Evolutionary conservation across 257 asterid genomes (phyloP), one percentile per base, ranked within the genome.

Genomic region (Fraxinus americana): DNA sequence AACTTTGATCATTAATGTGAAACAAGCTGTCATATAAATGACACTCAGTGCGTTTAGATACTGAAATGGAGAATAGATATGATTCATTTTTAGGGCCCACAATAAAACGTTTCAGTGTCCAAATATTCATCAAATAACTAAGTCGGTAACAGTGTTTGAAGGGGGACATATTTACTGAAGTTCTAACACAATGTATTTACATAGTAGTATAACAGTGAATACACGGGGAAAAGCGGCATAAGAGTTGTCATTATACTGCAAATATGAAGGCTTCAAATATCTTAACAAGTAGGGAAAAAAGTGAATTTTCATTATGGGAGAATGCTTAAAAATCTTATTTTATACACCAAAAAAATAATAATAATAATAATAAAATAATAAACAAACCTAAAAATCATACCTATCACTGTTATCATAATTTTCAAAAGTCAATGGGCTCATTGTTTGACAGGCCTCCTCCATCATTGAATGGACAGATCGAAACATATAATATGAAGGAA

Each of bases 1-100:
- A 61, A 43, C 74, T 74, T 71, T 63, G 41, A 77, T 57, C 69
- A 80, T 67, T 41, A 81, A 68, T 36, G 74, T 38, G 63, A 43
- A 66, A 25, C 71, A 78, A 61, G 61, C 29, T 54, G 2, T 72
- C 38, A 27, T 74, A 71, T 29, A 23, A 41, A 74, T 39, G 71
- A 75, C 59, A 50, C 72, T 16, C 23, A 32, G n/a, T 13, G 27
- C 12, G 7, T 54, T 19, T 54, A 54, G n/a, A 54, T 54, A 54
- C 52, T 52, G 3, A 52, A 52, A 19, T 25, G 21, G 61, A 17
- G 61, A 52, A 5, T 0, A 17, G 16, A 50, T 16, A 50, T 50
- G 5, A 50, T 50, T 50, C 59, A 50, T 7, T 50, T 14, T 50
- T 16, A 52, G 63, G 65, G 29, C 10, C 27, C 10, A 14, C 57